Conservation (phyloP, 2,329 filamentous ascomycete species). For the Aurifilum marmelostoma region DNA sequence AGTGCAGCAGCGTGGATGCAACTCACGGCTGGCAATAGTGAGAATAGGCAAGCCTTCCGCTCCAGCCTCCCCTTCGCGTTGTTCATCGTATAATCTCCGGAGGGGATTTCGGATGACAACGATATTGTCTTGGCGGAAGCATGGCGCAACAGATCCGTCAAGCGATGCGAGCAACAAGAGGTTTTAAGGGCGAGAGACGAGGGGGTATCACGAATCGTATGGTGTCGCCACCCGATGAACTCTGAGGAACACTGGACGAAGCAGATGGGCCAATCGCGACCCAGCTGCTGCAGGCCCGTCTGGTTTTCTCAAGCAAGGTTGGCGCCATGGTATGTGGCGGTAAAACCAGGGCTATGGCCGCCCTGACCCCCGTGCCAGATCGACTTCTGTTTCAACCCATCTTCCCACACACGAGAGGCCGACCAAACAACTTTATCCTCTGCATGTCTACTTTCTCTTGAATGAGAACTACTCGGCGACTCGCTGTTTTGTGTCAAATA, state of each 20-base stretch:
- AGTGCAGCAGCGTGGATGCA: background rate
- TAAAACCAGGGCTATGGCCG: background rate
- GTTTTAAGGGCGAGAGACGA: background rate
- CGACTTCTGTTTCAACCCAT: slow-evolving; percentile 25
- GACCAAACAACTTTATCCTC: slow-evolving; percentile 17
- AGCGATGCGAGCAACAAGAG: background rate
- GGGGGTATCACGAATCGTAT: background rate
- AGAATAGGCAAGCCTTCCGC: background rate
- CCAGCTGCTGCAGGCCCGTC: background rate
- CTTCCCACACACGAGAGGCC: slow-evolving; percentile 23
- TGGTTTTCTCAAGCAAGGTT: background rate
- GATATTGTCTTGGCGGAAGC: background rate
- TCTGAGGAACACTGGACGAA: background rate
- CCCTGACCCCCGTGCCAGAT: slow-evolving; percentile 19
- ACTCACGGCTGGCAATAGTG: background rate
- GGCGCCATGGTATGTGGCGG: too few species aligned
- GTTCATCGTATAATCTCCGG: slow-evolving; percentile 14
- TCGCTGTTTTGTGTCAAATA: background rate
- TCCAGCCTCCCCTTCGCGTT: too few species aligned
- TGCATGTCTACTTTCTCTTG: background rate
- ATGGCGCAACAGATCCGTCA: background rate
- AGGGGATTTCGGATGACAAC: slow-evolving; percentile 1
- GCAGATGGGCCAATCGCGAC: background rate
- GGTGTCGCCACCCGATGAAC: background rate
- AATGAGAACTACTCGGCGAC: background rate